phyloP scores from a whole-genome alignment of 2,329 filamentous ascomycete species.

The Pseudogymnoascus sp. region DNA sequence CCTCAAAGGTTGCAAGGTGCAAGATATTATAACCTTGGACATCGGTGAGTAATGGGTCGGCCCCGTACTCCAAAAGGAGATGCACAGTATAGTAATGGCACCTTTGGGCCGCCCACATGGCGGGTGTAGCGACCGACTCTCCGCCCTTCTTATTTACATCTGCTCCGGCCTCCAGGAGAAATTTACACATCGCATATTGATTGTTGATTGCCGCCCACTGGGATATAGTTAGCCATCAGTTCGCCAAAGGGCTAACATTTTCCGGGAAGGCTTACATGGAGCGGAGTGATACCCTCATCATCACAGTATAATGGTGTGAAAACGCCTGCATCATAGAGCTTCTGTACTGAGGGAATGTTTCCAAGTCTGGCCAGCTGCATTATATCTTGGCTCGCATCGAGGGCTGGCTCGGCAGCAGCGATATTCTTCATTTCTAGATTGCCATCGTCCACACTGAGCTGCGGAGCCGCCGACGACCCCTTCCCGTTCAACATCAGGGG shows the following conservation, averaged over 20 bases:
- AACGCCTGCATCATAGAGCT: constrained; percentile 75
- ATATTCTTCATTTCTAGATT: constrained; percentile 30
- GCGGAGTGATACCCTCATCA: constrained; percentile 86
- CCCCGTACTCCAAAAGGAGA: constrained; percentile 81
- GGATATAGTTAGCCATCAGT: constrained; percentile 13
- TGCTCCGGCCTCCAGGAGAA: constrained; percentile 69
- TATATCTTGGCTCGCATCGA: constrained; percentile 61
- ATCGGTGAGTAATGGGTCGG: constrained; percentile 86
- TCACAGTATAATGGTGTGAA: constrained; percentile 78
- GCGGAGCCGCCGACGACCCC: constrained; percentile 43
- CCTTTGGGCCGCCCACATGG: constrained; percentile 94
- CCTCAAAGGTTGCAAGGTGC: constrained; percentile 94
- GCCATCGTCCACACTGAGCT: constrained; percentile 38
- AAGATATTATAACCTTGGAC: constrained; percentile 96
- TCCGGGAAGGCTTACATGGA: constrained; percentile 64
- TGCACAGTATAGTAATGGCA: constrained; percentile 97
- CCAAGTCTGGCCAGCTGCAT: constrained; percentile 92
- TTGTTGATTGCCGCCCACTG: constrained; percentile 99
- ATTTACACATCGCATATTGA: constrained; percentile 94
- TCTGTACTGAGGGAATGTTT: constrained; percentile 79
- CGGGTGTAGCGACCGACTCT: constrained; percentile 85
- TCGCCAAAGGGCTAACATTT: background rate
- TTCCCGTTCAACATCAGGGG: constrained; percentile 51
- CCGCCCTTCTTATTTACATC: constrained; percentile 94
- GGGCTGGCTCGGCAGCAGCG: constrained; percentile 17